These are phyloP conservation scores for Suhomyces bribrorum DNA, from an alignment of 1,139 yeast genomes.

Conservation along the genomic window DNA sequence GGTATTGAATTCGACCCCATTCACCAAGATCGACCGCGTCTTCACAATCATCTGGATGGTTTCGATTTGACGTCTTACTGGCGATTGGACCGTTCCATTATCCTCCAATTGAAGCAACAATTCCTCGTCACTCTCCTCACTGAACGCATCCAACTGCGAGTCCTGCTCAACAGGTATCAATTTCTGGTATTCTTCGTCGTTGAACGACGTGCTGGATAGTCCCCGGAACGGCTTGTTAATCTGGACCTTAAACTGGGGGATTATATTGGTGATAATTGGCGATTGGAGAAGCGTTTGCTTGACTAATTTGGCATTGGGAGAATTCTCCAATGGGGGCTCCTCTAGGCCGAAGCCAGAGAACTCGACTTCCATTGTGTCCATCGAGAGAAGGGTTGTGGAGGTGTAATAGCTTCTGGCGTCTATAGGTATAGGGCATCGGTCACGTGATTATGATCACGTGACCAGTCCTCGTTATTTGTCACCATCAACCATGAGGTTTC, in stretches of 20 bases:
- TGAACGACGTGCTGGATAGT: slow-evolving; percentile 33
- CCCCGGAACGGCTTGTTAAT: slow-evolving; percentile 37
- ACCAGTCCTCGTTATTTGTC: too few relatives aligned
- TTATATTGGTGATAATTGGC: slow-evolving; percentile 36
- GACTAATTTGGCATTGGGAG: slow-evolving; percentile 11
- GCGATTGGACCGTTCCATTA: not conserved
- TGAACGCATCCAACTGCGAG: slow-evolving; percentile 44
- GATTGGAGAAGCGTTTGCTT: slow-evolving; percentile 42
- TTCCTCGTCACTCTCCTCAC: slow-evolving; percentile 33
- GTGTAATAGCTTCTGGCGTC: not conserved
- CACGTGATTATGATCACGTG: too few relatives aligned
- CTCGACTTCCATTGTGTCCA: slow-evolving; percentile 7
- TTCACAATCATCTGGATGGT: slow-evolving; percentile 33
- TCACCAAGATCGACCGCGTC: slow-evolving; percentile 35
- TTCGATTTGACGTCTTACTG: not conserved
- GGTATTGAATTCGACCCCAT: slow-evolving; percentile 35
- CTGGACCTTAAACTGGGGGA: slow-evolving; percentile 36
- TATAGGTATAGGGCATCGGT: too few relatives aligned
- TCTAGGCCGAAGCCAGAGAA: slow-evolving; percentile 5
- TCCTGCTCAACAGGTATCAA: slow-evolving; percentile 40
- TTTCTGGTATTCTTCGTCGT: slow-evolving; percentile 43
- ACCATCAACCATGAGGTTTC: too few relatives aligned
- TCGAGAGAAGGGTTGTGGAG: not conserved
- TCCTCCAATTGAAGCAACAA: slow-evolving; percentile 1
- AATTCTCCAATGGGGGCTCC: not conserved